Evolutionary conservation across 768 basidiomycete genomes (phyloP), one percentile per base, ranked within the genome.

Genomic region (Rhizopogon salebrosus): DNA sequence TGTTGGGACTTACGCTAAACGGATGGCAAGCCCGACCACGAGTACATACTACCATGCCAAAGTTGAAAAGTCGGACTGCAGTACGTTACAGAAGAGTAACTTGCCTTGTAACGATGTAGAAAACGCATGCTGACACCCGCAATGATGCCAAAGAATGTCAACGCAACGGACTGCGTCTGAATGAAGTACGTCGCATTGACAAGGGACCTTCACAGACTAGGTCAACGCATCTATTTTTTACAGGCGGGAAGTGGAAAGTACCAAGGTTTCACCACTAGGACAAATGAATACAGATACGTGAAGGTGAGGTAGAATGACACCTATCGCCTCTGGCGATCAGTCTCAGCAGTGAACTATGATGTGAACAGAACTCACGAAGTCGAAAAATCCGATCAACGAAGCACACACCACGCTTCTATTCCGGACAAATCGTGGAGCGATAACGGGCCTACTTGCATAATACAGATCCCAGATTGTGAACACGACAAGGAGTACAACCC

Each of bases 231-330:
- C 26, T n/a, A n/a, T n/a, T 27, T 20, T 11, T 31, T 13, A 11
- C 18, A 43, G 8, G 27, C 3, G 24, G 46, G 22, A 29, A 11
- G 31, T 26, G 18, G 6, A 4, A 56, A 57, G 38, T 57, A 72
- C 80, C 80, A 79, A 37, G 75, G 72, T 56, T 78, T 77, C 18
- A 78, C 76, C 24, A 80, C 70, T 9, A 79, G 52, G 37, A 85
- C 75, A 65, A 83, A 88, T 2, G 84, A 85, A 71, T 81, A 90
- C 16, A 89, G 78, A 62, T 89, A 90, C 9, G 84, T 82, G 66
- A 72, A 85, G 0, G 86, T 84, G 41, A 91, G 74, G 72, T 80
- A 84, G 70, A 80, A 84, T 2, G 83, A 81, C 59, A 80, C 60
- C 82, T 84, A 49, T 6, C 6, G 6, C 6, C 11, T n/a, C 8